Evolutionary conservation across 164 flowering plant species (phyloP).

Genomic region (Magnolia officinalis): DNA sequence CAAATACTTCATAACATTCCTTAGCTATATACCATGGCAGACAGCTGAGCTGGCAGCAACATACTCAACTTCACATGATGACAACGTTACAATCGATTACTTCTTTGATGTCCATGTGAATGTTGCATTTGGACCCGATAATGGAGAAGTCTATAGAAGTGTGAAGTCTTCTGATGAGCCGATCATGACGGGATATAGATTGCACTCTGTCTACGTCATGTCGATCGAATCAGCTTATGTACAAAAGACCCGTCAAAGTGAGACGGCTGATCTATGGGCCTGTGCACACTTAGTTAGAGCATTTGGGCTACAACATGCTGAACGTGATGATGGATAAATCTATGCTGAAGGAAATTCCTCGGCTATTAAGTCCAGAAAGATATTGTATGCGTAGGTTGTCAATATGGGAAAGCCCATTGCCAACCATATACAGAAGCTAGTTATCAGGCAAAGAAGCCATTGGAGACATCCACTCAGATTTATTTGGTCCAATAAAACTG

Average conservation of each 20-base stretch:
- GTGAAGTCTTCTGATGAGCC: neutral
- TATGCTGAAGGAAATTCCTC: neutral
- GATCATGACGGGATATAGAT: too few relatives aligned
- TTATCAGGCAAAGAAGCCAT: neutral
- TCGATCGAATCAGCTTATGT: too few relatives aligned
- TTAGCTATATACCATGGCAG: too few relatives aligned
- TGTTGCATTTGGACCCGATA: neutral
- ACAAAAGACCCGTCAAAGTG: neutral
- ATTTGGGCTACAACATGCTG: neutral
- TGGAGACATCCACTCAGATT: conserved; percentile 3
- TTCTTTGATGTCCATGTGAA: too few relatives aligned
- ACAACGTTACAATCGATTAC: too few relatives aligned
- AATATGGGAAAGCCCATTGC: neutral
- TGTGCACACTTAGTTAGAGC: neutral
- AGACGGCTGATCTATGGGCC: neutral
- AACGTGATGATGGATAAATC: neutral
- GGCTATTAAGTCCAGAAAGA: neutral
- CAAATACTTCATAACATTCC: too few relatives aligned
- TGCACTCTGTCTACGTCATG: too few relatives aligned
- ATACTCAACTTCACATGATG: too few relatives aligned
- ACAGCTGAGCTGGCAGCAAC: too few relatives aligned
- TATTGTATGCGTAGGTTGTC: neutral
- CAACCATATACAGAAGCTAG: conserved; percentile 4
- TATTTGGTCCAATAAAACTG: neutral
- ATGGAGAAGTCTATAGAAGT: neutral